Conservation (phyloP, 2,329 filamentous ascomycete species). For the Tympanopsis confertula region DNA sequence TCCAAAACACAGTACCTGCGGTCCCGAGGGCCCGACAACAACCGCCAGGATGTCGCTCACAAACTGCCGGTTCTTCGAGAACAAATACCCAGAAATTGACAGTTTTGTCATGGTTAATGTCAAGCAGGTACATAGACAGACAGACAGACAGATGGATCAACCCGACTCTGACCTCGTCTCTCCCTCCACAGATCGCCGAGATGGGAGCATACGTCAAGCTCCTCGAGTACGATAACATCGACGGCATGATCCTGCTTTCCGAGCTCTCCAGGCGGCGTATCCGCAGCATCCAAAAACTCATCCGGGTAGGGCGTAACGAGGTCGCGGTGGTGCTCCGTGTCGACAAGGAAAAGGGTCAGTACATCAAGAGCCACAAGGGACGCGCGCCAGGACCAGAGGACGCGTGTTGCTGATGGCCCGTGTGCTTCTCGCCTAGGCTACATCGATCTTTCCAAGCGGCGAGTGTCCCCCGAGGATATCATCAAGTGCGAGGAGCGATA, state of each 20-base stretch:
- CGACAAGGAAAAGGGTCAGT: constrained; percentile 90
- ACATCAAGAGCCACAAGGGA: constrained; percentile 3
- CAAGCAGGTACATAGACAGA: constrained; percentile 63
- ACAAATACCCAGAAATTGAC: constrained; percentile 96
- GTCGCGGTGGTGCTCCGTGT: constrained; percentile 97
- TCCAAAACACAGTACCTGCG: constrained; percentile 9
- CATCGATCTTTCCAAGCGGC: constrained; percentile 96
- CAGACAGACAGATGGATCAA: constrained; percentile 1
- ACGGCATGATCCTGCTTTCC: constrained; percentile 98
- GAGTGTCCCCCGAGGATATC: constrained; percentile 94
- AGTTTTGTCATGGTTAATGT: constrained; percentile 99
- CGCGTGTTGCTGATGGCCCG: neutral
- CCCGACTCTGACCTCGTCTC: constrained; percentile 8
- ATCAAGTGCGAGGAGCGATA: constrained; percentile 98
- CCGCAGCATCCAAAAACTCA: constrained; percentile 96
- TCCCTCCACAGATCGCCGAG: constrained; percentile 67
- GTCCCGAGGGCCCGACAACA: constrained; percentile 12
- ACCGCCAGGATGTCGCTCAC: constrained; percentile 78
- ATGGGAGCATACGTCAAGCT: constrained; percentile 99
- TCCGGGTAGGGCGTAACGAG: constrained; percentile 93
- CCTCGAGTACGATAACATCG: constrained; percentile 98
- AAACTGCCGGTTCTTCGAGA: constrained; percentile 94
- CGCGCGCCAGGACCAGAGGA: constrained; percentile 2
- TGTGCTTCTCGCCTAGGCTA: constrained; percentile 53
- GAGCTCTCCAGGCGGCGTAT: constrained; percentile 97